Evolutionary conservation across 495 filamentous ascomycete genomes (phyloP), one percentile per base, ranked within the genome.

Genomic region (Ramalina intermedia): DNA sequence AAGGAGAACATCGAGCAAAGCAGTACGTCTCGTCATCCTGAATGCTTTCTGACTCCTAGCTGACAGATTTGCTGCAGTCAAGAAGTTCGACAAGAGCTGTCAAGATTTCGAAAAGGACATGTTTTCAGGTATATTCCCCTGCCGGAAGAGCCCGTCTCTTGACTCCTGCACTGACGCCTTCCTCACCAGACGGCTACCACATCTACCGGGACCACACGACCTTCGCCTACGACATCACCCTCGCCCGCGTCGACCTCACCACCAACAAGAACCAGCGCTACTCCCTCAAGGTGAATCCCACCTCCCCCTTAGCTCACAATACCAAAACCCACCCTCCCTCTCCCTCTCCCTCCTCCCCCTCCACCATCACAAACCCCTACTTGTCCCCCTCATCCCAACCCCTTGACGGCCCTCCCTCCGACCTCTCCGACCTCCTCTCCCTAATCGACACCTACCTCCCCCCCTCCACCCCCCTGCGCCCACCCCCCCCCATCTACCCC

Each of bases 211-310:
- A 78, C 55, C 6, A 27, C n/a, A 66, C 62, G 2, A 60, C 58
- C 37, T 74, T 76, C 60, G 56, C 61, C 29, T 74, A 74, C 65
- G 65, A 71, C 51, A 54, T 76, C 52, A 56, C 56, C 12, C 63
- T 76, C 24, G 61, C 61, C 36, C 69, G 72, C n/a, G 52, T 62
- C 18, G 63, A 69, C 55, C 46, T 65, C 18, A 36, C 47, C 6
- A 44, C 47, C 21, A 70, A 72, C 58, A 59, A 45, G 23, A 66
- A 63, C 36, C 60, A 69, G 46, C 62, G 61, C 38, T 64, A 59
- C 51, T 49, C 51, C 12, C 55, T 73, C 26, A 68, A 63, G 39
- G 63, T 73, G 56, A 38, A 53, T 52, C 12, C 9, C 18, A 18
- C 27, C 21, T 24, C 26, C 29, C 36, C 24, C 2, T 20, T 20